These are phyloP conservation scores for Serendipita sp. DNA, from an alignment of 768 basidiomycete genomes.

Conservation along the genomic window DNA sequence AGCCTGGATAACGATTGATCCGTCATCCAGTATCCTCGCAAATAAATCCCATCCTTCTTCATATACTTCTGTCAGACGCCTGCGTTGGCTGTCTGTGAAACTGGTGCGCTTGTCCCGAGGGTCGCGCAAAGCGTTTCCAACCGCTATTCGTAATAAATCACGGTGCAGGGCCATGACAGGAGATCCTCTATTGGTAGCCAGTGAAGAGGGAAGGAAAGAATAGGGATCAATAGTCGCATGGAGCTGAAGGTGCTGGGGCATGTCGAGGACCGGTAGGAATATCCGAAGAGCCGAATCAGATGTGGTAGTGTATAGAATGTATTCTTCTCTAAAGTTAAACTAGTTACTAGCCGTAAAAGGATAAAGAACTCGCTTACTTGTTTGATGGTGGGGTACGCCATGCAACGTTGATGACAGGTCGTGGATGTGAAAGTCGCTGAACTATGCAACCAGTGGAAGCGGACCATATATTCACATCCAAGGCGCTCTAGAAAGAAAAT, in stretches of 20 bases:
- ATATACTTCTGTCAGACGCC: constrained; percentile 41
- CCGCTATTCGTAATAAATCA: constrained; percentile 33
- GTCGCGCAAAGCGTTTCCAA: constrained; percentile 26
- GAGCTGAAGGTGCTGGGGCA: constrained; percentile 68
- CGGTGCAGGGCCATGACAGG: constrained; percentile 56
- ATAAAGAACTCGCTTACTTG: constrained; percentile 29
- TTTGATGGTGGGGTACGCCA: constrained; percentile 60
- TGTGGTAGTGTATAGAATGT: constrained; percentile 70
- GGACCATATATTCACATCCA: constrained; percentile 43
- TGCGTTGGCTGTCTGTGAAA: constrained; percentile 30
- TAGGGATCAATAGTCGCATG: constrained; percentile 61
- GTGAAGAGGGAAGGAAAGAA: constrained; percentile 34
- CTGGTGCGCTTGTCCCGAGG: constrained; percentile 14
- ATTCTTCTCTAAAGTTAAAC: constrained; percentile 38
- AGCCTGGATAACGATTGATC: constrained; percentile 56
- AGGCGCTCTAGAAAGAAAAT: not conserved
- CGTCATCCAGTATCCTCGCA: constrained; percentile 50
- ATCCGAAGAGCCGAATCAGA: constrained; percentile 68
- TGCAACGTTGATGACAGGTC: constrained; percentile 46
- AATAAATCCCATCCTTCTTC: constrained; percentile 71
- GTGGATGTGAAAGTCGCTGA: constrained; percentile 56
- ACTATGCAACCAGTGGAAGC: constrained; percentile 55
- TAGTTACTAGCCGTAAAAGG: not conserved
- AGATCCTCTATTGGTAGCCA: constrained; percentile 24
- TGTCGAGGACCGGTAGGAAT: constrained; percentile 76